phyloP scores from a whole-genome alignment of 2,329 filamentous ascomycete genomes.

The Colletotrichum truncatum region DNA sequence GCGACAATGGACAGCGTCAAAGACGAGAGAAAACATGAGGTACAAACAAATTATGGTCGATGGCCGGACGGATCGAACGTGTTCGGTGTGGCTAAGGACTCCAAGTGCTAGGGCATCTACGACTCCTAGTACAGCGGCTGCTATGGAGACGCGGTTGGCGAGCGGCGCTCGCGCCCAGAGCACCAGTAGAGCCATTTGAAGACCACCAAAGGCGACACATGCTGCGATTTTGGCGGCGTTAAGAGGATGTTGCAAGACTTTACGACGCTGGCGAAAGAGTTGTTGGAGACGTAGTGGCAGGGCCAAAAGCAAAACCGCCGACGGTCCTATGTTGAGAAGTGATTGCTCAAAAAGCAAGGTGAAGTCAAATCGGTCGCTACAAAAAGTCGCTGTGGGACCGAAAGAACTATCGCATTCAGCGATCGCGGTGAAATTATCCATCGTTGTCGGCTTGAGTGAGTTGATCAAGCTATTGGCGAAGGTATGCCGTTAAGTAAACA shows the following conservation, averaged over 20 bases:
- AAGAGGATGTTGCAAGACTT: constrained; percentile 36
- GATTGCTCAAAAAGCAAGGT: constrained; percentile 56
- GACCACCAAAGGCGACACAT: constrained; percentile 6
- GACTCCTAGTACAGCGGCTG: constrained; percentile 39
- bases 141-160: constrained; percentile 40
- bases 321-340: constrained; percentile 42
- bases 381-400: constrained; percentile 34
- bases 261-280: constrained; percentile 36
- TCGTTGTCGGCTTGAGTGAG: background rate
- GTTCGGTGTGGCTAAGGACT: constrained; percentile 40
- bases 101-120: constrained; percentile 38
- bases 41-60: constrained; percentile 42
- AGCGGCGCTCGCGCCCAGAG: constrained; percentile 35
- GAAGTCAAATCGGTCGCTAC: constrained; percentile 58
- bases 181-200: constrained; percentile 38
- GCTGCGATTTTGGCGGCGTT: constrained; percentile 25
- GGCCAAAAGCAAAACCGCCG: constrained; percentile 40
- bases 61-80: constrained; percentile 43
- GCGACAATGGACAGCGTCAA: constrained; percentile 42
- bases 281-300: constrained; percentile 41
- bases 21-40: constrained; percentile 40
- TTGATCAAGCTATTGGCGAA: too few relatives aligned
- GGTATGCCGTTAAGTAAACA: too few relatives aligned
- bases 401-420: constrained; percentile 31
- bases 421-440: constrained; percentile 17